A percentile compares a stretch with the other conserved stretches of the same genome.
These are phyloP conservation scores for Lotus japonicus DNA, from an alignment of 306 rosid genomes.

Conservation along the genomic window DNA sequence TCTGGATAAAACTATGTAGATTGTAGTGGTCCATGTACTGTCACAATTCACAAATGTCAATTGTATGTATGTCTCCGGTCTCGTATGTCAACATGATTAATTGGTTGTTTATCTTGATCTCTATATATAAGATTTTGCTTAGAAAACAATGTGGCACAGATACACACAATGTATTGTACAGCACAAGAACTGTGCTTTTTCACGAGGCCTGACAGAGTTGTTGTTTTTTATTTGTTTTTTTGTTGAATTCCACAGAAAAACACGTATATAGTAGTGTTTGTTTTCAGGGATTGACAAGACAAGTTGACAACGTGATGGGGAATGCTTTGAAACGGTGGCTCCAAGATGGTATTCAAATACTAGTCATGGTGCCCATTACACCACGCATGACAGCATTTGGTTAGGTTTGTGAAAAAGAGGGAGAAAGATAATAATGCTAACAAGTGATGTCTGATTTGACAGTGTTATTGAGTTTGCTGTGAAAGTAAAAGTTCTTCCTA, in stretches of 20 bases:
- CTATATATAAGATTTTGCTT: neutral
- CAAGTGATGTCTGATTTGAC: slow-evolving; percentile 29
- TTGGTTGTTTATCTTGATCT: no score
- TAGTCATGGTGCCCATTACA: slow-evolving; percentile 29
- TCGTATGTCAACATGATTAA: no score
- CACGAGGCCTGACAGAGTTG: slow-evolving; percentile 30
- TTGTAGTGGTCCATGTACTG: no score
- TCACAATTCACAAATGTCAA: no score
- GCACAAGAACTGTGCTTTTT: slow-evolving; percentile 18
- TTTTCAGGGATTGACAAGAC: slow-evolving; percentile 37
- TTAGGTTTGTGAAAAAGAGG: slow-evolving; percentile 28
- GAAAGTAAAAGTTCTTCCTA: slow-evolving; percentile 1
- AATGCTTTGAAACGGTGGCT: neutral
- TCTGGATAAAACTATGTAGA: no score
- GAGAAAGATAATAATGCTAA: neutral
- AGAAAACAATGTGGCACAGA: slow-evolving; percentile 15
- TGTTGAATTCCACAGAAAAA: slow-evolving; percentile 14
- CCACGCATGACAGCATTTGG: slow-evolving; percentile 22
- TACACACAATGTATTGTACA: slow-evolving; percentile 7
- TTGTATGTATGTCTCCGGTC: no score
- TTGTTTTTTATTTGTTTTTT: slow-evolving; percentile 24
- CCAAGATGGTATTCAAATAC: neutral
- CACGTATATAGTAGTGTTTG: slow-evolving; percentile 4
- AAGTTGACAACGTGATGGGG: slow-evolving; percentile 26
- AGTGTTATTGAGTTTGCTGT: slow-evolving; percentile 23